Conservation (phyloP, 2,329 filamentous ascomycete species). For the Cadophora sp. region DNA sequence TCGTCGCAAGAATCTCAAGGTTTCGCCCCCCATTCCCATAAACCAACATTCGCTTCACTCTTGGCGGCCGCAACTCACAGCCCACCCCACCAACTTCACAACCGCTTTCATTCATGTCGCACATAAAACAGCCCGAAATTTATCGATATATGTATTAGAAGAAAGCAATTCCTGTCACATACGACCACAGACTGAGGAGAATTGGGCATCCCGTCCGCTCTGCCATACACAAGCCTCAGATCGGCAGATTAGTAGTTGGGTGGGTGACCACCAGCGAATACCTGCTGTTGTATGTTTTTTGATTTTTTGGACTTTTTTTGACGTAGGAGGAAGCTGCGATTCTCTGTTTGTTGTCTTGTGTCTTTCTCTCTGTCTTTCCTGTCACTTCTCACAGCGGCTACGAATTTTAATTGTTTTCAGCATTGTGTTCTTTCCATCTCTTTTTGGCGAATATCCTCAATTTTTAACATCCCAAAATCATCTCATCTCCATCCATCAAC, state of each 20-base stretch:
- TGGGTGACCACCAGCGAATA: constrained; percentile 41
- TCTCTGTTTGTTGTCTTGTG: no score
- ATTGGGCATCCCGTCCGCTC: constrained; percentile 40
- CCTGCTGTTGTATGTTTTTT: constrained; percentile 41
- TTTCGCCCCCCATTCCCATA: neutral
- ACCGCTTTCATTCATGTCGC: neutral
- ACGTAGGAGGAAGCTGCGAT: no score
- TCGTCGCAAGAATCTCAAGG: neutral
- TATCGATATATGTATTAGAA: constrained; percentile 10
- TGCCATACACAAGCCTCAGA: constrained; percentile 40
- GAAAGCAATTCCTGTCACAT: constrained; percentile 22
- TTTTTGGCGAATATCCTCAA: neutral
- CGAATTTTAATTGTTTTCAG: neutral
- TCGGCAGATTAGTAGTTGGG: constrained; percentile 39
- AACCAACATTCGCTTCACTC: neutral
- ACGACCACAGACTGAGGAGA: constrained; percentile 34
- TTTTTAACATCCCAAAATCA: no score
- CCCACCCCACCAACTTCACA: neutral
- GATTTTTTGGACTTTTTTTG: neutral
- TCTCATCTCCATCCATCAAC: no score
- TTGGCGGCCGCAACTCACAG: neutral
- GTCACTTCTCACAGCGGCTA: no score
- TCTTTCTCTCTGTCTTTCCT: neutral
- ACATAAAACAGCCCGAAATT: neutral
- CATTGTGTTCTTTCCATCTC: neutral